These are phyloP conservation scores for Anastatica hierochuntica DNA, from an alignment of 345 rosid species.

Conservation along the genomic window DNA sequence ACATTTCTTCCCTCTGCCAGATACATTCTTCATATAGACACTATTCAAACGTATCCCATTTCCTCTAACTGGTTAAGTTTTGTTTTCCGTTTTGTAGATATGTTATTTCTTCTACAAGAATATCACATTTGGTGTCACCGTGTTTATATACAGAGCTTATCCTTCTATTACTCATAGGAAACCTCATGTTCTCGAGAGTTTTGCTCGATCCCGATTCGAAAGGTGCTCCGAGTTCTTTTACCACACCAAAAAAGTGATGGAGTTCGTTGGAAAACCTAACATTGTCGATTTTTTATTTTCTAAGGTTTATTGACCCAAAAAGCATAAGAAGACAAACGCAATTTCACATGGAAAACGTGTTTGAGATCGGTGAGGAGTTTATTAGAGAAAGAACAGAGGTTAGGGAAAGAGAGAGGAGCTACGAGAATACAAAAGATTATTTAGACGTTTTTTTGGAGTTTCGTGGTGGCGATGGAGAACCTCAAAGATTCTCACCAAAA, in stretches of 20 bases:
- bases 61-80: too few relatives aligned
- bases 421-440: too few relatives aligned
- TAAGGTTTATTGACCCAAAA: constrained; percentile 64
- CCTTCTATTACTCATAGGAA: constrained; percentile 64
- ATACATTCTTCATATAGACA: too few relatives aligned
- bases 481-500: constrained; percentile 40
- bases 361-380: too few relatives aligned
- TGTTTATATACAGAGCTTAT: too few relatives aligned
- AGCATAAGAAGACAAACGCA: constrained; percentile 53
- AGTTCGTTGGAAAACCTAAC: constrained; percentile 67
- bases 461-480: constrained; percentile 49
- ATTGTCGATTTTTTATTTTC: constrained; percentile 52
- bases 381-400: too few relatives aligned
- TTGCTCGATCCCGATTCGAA: constrained; percentile 49
- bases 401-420: too few relatives aligned
- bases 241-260: constrained; percentile 72
- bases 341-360: constrained; percentile 55
- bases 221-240: constrained; percentile 49
- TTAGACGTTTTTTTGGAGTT: constrained; percentile 74
- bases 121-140: too few relatives aligned
- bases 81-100: too few relatives aligned
- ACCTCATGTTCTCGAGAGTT: constrained; percentile 58
- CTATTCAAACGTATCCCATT: too few relatives aligned
- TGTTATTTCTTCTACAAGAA: too few relatives aligned
- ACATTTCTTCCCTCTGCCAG: too few relatives aligned